These are phyloP conservation scores for Limtongia smithiae DNA, from an alignment of 805 yeast genomes.

Conservation along the genomic window DNA sequence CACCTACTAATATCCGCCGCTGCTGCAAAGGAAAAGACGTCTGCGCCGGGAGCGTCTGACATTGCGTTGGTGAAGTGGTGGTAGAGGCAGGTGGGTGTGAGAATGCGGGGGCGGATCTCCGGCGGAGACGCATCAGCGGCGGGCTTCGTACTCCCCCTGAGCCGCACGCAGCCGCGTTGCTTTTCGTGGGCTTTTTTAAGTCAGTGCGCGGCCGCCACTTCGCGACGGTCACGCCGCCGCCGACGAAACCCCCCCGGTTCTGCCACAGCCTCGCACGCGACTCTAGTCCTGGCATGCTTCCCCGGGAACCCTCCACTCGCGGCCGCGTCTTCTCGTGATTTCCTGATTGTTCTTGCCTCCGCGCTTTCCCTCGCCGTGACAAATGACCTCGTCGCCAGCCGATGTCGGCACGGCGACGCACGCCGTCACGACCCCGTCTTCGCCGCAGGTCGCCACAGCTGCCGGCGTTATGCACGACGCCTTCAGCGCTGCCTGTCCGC, in stretches of 20 bases:
- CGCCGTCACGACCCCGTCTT: constrained; percentile 3
- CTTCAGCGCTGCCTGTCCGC: constrained; percentile 43
- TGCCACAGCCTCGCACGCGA: neutral
- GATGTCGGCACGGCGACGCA: neutral
- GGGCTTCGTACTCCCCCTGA: too few species aligned
- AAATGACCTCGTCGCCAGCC: neutral
- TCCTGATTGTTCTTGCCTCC: neutral
- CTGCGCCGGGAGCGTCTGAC: neutral
- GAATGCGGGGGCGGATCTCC: too few species aligned
- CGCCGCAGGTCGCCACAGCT: too few species aligned
- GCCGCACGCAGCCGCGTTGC: too few species aligned
- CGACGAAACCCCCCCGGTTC: neutral
- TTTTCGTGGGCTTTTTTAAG: too few species aligned
- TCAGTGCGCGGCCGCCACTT: too few species aligned
- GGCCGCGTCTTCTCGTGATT: neutral
- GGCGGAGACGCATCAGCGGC: too few species aligned
- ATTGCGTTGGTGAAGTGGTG: neutral
- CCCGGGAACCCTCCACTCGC: too few species aligned
- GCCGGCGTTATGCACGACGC: constrained; percentile 11
- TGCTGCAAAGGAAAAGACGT: constrained; percentile 63
- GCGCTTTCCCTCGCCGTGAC: neutral
- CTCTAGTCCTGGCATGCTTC: too few species aligned
- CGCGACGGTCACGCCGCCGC: too few species aligned
- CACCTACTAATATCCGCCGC: constrained; percentile 78
- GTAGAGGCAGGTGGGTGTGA: too few species aligned